Conservation (phyloP, 306 rosid species). For the Begonia loranthoides region DNA sequence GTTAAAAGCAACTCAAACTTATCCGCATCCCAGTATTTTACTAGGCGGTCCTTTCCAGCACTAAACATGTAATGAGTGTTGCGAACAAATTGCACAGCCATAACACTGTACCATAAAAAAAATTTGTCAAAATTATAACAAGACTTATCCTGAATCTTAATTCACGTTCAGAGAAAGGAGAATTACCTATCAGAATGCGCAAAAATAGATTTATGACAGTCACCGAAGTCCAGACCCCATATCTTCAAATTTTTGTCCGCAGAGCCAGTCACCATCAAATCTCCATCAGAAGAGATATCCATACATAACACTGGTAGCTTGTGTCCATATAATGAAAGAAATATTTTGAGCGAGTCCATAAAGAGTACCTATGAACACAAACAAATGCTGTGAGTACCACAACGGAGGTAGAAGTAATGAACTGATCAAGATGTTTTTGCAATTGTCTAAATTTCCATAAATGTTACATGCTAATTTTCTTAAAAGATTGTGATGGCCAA, state of each 20-base stretch:
- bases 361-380: conserved; percentile 52
- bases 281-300: conserved; percentile 96
- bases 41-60: conserved; percentile 67
- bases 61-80: conserved; percentile 84
- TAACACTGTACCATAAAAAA: conserved; percentile 48
- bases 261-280: conserved; percentile 83
- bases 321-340: conserved; percentile 84
- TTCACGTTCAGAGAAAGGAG: not conserved
- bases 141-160: not conserved
- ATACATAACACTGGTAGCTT: conserved; percentile 87
- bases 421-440: too few relatives aligned
- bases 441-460: too few relatives aligned
- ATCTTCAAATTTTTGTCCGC: conserved; percentile 91
- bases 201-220: conserved; percentile 80
- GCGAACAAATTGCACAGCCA: conserved; percentile 73
- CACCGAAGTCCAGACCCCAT: conserved; percentile 98
- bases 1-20: conserved; percentile 83
- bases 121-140: conserved; percentile 13
- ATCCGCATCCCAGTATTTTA: conserved; percentile 98
- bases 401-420: not conserved
- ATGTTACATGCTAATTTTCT: too few relatives aligned
- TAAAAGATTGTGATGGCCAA: too few relatives aligned
- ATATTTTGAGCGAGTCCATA: conserved; percentile 60
- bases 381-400: conserved; percentile 1
- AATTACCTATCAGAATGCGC: conserved; percentile 86